Evolutionary conservation across 768 basidiomycete genomes (phyloP).

Genomic region (Amanita exitialis): DNA sequence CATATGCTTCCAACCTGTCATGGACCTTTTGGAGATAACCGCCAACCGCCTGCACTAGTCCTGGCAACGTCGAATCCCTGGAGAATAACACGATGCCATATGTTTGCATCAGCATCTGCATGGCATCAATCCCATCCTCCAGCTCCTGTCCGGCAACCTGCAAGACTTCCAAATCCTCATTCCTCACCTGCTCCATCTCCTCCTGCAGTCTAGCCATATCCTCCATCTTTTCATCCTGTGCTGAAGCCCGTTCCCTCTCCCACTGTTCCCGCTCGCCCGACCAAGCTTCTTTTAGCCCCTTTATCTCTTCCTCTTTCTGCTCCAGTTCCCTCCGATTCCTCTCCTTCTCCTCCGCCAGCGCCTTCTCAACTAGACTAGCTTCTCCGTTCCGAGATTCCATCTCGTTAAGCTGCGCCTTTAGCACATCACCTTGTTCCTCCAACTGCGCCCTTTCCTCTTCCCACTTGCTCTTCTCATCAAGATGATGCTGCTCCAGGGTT

Average conservation of each 20-base stretch:
- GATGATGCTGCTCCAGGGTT: slow-evolving; percentile 36
- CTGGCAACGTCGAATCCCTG: slow-evolving; percentile 38
- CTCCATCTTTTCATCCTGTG: slow-evolving; percentile 41
- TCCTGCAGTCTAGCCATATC: slow-evolving; percentile 34
- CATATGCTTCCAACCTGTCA: slow-evolving; percentile 29
- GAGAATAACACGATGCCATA: slow-evolving; percentile 49
- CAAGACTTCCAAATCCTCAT: slow-evolving; percentile 26
- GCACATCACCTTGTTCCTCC: slow-evolving; percentile 27
- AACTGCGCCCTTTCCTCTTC: slow-evolving; percentile 34
- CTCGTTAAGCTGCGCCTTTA: slow-evolving; percentile 33
- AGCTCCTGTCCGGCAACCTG: slow-evolving; percentile 36
- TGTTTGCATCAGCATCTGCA: slow-evolving; percentile 43
- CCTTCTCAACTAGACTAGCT: slow-evolving; percentile 27
- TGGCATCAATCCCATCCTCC: slow-evolving; percentile 33
- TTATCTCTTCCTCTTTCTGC: slow-evolving; percentile 28
- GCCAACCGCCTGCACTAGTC: slow-evolving; percentile 36
- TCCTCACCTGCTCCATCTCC: slow-evolving; percentile 36
- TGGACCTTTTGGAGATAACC: slow-evolving; percentile 43
- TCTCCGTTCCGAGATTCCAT: slow-evolving; percentile 32
- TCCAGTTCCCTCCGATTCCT: slow-evolving; percentile 22
- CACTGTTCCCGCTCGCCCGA: slow-evolving; percentile 24
- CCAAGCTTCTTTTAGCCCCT: neutral
- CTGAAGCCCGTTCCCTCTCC: slow-evolving; percentile 19
- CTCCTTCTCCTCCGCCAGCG: slow-evolving; percentile 24
- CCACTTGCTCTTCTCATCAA: slow-evolving; percentile 42